Evolutionary conservation across 192 early-diverging fungal species (phyloP).

Genomic region (Podila verticillata): DNA sequence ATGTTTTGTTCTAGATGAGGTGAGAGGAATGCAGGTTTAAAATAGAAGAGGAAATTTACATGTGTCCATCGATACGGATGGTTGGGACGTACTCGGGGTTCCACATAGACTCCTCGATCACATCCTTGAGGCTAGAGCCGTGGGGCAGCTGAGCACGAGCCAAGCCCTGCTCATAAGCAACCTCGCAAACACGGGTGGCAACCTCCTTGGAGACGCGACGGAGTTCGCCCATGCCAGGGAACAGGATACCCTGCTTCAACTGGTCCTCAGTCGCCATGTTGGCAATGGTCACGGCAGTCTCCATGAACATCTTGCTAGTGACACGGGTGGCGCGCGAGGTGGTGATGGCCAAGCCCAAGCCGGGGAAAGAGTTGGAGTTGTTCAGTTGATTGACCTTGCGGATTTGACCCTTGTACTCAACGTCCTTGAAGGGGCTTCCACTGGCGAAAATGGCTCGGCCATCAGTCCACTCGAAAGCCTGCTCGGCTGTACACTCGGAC

Average conservation of each 20-base stretch:
- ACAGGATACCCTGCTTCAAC: slow-evolving; percentile 59
- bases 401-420: slow-evolving; percentile 55
- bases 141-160: slow-evolving; percentile 53
- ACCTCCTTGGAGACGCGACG: slow-evolving; percentile 59
- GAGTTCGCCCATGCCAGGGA: slow-evolving; percentile 59
- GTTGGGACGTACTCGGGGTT: slow-evolving; percentile 61
- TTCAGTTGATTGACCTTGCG: slow-evolving; percentile 62
- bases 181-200: slow-evolving; percentile 59
- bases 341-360: slow-evolving; percentile 64
- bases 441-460: slow-evolving; percentile 64
- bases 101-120: slow-evolving; percentile 64
- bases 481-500: slow-evolving; percentile 65
- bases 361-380: slow-evolving; percentile 65
- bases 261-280: slow-evolving; percentile 59
- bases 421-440: slow-evolving; percentile 63
- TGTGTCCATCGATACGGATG: slow-evolving; percentile 43
- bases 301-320: slow-evolving; percentile 63
- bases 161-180: slow-evolving; percentile 62
- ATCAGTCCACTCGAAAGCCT: slow-evolving; percentile 64
- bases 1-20: not conserved
- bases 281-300: slow-evolving; percentile 62
- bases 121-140: slow-evolving; percentile 53
- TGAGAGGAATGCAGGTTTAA: too few relatives aligned
- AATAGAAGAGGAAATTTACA: slow-evolving; percentile 4
- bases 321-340: slow-evolving; percentile 59